These are phyloP conservation scores for Piloderma croceum DNA, from an alignment of 768 basidiomycete genomes.

Conservation along the genomic window DNA sequence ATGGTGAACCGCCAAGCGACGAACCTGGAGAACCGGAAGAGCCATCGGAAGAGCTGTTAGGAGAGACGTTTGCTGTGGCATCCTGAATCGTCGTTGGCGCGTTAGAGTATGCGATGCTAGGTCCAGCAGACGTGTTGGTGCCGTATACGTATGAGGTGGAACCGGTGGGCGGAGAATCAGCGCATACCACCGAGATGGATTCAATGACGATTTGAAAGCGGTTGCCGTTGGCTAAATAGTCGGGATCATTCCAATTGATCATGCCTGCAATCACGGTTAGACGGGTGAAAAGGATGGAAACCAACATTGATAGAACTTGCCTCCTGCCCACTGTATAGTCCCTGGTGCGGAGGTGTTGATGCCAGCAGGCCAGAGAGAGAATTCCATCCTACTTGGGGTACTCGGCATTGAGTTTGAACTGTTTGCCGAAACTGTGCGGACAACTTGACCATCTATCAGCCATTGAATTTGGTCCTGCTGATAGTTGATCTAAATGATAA, in stretches of 20 bases:
- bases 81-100: too few relatives aligned
- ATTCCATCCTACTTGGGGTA: too few relatives aligned
- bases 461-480: slow-evolving; percentile 60
- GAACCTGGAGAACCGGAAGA: too few relatives aligned
- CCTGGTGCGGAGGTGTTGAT: slow-evolving; percentile 55
- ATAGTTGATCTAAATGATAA: slow-evolving; percentile 92
- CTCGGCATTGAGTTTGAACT: slow-evolving; percentile 50
- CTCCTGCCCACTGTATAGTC: slow-evolving; percentile 76
- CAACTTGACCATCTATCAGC: slow-evolving; percentile 62
- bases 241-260: slow-evolving; percentile 78
- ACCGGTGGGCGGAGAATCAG: slow-evolving; percentile 42
- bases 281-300: not conserved
- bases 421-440: slow-evolving; percentile 68
- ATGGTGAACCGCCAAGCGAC: too few relatives aligned
- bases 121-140: slow-evolving; percentile 48
- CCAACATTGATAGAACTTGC: slow-evolving; percentile 18
- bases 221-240: slow-evolving; percentile 66
- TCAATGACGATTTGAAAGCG: too few relatives aligned
- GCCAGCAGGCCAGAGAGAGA: slow-evolving; percentile 80
- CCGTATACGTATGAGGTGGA: slow-evolving; percentile 62
- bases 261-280: slow-evolving; percentile 36
- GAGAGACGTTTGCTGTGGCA: too few relatives aligned
- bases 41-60: too few relatives aligned
- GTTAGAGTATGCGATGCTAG: slow-evolving; percentile 55
- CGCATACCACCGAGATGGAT: slow-evolving; percentile 60